A percentile compares a stretch with the other conserved stretches of the same genome.
Evolutionary conservation across 352 stramenopile species (phyloP).

Genomic region (Pythium aristosporum): DNA sequence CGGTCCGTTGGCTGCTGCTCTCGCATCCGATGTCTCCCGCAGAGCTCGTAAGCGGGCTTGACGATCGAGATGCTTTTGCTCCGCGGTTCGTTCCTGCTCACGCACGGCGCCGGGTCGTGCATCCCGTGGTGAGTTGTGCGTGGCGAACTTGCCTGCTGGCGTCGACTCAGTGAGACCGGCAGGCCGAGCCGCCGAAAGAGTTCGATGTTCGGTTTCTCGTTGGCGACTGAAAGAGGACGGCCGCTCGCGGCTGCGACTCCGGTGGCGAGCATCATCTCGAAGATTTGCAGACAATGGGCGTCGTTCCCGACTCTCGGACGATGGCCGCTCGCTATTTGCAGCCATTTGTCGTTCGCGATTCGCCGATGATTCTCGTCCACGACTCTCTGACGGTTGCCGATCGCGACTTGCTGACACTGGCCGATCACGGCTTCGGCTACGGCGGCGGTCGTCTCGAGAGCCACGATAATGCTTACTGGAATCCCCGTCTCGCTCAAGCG

Average conservation of each 20-base stretch:
- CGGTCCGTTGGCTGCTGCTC: background rate
- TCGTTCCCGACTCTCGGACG: slow-evolving; percentile 4
- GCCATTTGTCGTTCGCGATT: slow-evolving; percentile 1
- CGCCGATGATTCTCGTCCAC: background rate
- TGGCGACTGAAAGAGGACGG: background rate
- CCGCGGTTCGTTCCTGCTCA: slow-evolving; percentile 11
- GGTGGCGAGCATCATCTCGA: slow-evolving; percentile 3
- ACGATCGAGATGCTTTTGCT: slow-evolving; percentile 28
- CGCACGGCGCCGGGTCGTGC: background rate
- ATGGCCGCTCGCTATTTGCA: background rate
- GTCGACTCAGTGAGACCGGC: background rate
- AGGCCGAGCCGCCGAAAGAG: background rate
- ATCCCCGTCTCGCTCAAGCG: background rate
- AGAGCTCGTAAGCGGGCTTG: slow-evolving; percentile 25
- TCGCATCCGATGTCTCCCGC: slow-evolving; percentile 1
- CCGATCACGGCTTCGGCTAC: slow-evolving; percentile 13
- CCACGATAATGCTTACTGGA: slow-evolving; percentile 5
- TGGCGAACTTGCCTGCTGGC: background rate
- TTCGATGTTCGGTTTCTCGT: background rate
- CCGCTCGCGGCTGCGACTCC: slow-evolving; percentile 17
- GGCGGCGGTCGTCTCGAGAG: slow-evolving; percentile 5
- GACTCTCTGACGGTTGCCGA: slow-evolving; percentile 1
- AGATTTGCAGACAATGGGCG: slow-evolving; percentile 2
- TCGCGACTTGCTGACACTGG: slow-evolving; percentile 1
- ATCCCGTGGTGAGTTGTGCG: background rate